Base-by-base conservation (phyloP, 257 asterid genomes). In the Gentiana dahurica region DNA sequence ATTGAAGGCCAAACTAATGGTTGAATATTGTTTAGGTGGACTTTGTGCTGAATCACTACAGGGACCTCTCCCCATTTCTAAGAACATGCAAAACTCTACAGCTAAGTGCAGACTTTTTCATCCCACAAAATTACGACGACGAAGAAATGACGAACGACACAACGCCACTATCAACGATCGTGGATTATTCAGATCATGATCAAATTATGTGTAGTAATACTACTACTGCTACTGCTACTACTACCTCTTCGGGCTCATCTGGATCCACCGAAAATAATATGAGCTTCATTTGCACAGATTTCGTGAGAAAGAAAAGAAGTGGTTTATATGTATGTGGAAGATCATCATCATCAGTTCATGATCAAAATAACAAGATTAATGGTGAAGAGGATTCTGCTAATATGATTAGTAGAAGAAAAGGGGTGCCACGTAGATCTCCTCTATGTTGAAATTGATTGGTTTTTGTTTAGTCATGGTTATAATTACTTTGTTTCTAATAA, bases 401-500 rank as follows among this genome's bases (percentile, higher is more conserved):
- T 43, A 87, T 81, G 79, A 80, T 87, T 82, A 90, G 82, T 72
- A 80, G 98, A 73, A 84, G 98, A 70, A 90, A 90, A 83, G 78
- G 98, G 52, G 86, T 83, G 59, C 98, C 98, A 46, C 98, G 76
- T 69, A 87, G 98, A 77, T 84, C 98, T 63, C 96, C 98, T 34
- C 65, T 90, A 71, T 90, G 96, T 73, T 90, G 84, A 81, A 50
- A 55, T 46, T 56, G n/a, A 57, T 56, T 57, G n/a, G 55, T 56
- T 61, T 49, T 32, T 58, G 33, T 2, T 15, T 24, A 12, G 7
- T 50, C 12, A 41, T 7, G 46, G 6, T 24, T 24, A 24, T 24
- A 24, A 24, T 24, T 24, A 24, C 24, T 24, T 24, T 24, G 24
- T 24, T 24, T 24, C 24, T 24, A 24, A 24, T 24, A 24, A 24